Percentiles rank a stretch among this genome's conserved stretches.
phyloP scores from a whole-genome alignment of 805 yeast species.

The Cyberlindnera lachancei region DNA sequence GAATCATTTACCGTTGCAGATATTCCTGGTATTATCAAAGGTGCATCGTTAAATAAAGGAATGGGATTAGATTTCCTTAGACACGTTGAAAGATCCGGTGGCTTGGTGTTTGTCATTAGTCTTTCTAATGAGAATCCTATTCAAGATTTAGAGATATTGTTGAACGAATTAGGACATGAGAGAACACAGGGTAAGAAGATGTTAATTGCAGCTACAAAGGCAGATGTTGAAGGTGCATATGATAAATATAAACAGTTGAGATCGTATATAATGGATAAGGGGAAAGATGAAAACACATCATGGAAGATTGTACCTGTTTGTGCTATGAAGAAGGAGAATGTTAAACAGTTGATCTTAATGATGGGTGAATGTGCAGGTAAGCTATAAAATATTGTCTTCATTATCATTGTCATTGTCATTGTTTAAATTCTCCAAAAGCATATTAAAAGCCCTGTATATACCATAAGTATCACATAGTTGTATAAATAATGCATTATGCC shows the following conservation, averaged over 20 bases:
- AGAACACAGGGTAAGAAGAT: constrained; percentile 55
- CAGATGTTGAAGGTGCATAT: constrained; percentile 59
- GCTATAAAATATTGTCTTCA: constrained; percentile 5
- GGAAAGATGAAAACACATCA: constrained; percentile 22
- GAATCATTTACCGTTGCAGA: constrained; percentile 86
- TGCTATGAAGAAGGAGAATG: constrained; percentile 65
- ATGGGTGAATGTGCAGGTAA: constrained; percentile 51
- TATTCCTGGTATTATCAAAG: constrained; percentile 91
- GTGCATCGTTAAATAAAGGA: constrained; percentile 80
- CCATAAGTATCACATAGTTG: too few relatives aligned
- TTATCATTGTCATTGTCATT: too few relatives aligned
- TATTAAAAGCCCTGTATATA: constrained; percentile 5
- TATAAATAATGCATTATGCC: too few relatives aligned
- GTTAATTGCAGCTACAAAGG: constrained; percentile 88
- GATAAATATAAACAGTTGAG: constrained; percentile 40
- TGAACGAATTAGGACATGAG: constrained; percentile 69
- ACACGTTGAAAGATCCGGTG: constrained; percentile 88
- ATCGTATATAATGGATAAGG: too few relatives aligned
- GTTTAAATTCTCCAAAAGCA: constrained; percentile 3
- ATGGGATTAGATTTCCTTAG: constrained; percentile 90
- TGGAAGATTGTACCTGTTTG: constrained; percentile 85
- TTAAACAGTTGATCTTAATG: constrained; percentile 57
- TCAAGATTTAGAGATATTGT: constrained; percentile 51
- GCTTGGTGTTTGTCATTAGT: constrained; percentile 79
- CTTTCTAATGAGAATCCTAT: constrained; percentile 64